These are phyloP conservation scores for Aspergillus vadensis DNA, from an alignment of 2,329 filamentous ascomycete species.

Conservation along the genomic window DNA sequence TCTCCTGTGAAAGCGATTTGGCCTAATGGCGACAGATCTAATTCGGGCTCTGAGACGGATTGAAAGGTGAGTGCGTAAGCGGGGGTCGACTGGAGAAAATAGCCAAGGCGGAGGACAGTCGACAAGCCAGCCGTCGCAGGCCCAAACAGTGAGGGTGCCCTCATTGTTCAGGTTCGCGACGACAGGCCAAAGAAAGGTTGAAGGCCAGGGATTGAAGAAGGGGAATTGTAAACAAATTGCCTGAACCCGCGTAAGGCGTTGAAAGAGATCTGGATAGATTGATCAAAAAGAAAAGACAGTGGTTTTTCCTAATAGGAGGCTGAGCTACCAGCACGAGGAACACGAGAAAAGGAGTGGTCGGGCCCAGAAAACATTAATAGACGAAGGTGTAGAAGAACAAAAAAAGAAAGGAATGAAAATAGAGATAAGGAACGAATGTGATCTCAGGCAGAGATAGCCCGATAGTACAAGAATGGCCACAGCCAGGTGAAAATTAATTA, in stretches of 20 bases:
- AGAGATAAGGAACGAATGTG: constrained; percentile 17
- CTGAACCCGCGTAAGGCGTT: constrained; percentile 14
- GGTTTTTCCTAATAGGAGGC: constrained; percentile 13
- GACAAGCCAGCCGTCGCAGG: constrained; percentile 45
- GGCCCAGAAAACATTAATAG: constrained; percentile 22
- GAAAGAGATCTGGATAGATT: constrained; percentile 12
- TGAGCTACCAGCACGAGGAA: constrained; percentile 16
- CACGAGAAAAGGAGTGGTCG: constrained; percentile 23
- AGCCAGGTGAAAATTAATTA: constrained; percentile 23
- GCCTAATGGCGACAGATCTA: constrained; percentile 78
- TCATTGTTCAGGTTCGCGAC: constrained; percentile 47
- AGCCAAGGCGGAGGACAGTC: constrained; percentile 32
- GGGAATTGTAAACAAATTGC: background rate
- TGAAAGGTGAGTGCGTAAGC: constrained; percentile 40
- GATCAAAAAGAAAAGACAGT: constrained; percentile 10
- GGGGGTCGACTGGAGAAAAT: constrained; percentile 24
- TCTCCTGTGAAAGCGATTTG: constrained; percentile 83
- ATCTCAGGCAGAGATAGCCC: constrained; percentile 11
- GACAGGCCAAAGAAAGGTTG: constrained; percentile 31
- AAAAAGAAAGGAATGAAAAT: constrained; percentile 16
- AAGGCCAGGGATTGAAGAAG: constrained; percentile 4
- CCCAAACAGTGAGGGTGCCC: constrained; percentile 48
- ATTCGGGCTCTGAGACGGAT: constrained; percentile 37
- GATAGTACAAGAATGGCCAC: constrained; percentile 18
- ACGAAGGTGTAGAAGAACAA: constrained; percentile 17